Base-by-base conservation (phyloP, 192 early-diverging fungal genomes). In the Powellomyces hirtus region DNA sequence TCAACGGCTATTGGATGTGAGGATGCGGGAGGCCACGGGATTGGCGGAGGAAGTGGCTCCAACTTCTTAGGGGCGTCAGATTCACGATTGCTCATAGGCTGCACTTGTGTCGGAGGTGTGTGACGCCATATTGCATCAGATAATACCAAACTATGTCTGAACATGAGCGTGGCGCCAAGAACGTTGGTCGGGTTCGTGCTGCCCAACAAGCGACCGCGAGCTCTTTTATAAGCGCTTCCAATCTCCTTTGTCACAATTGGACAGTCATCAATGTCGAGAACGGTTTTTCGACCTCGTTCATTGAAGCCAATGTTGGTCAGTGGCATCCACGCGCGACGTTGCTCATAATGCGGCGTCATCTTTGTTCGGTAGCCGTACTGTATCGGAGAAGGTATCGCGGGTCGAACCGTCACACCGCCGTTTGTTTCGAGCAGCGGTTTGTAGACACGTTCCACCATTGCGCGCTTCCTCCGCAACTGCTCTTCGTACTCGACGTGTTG, bases 181-280 rank as follows among this genome's bases (percentile, higher is more conserved):
- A 37, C 38, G 38, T 38, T 26, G 3, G 36, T 18, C 5, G 59
- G 59, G 35, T 38, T 60, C 4, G 59, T 40, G 18, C 36, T 30
- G 6, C 40, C 31, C 7, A 68, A 1, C 58, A 50, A 49, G 10
- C 31, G 40, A 0, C 27, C 6, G 3, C 57, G 58, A 24, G 49
- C 35, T 35, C 1, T 18, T 22, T 18, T 27, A 35, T 68, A 73
- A 6, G 80, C 87, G 7, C 61, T 80, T 18, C 87, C 83, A 33
- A 90, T 79, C 20, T 79, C 75, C 20, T 87, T 82, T 0, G 85
- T 86, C 5, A 81, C 89, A 57, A 90, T 83, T 8, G 81, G 75
- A 70, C 89, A 90, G 10, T 84, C 73, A 44, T 86, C 86, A 40
- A 90, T 84, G 66, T 90, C 89, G 53, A 90, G 59, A 16, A 90